These are phyloP conservation scores for Papilionanthe hybrid DNA, from an alignment of 116 monocot species.

Conservation along the genomic window DNA sequence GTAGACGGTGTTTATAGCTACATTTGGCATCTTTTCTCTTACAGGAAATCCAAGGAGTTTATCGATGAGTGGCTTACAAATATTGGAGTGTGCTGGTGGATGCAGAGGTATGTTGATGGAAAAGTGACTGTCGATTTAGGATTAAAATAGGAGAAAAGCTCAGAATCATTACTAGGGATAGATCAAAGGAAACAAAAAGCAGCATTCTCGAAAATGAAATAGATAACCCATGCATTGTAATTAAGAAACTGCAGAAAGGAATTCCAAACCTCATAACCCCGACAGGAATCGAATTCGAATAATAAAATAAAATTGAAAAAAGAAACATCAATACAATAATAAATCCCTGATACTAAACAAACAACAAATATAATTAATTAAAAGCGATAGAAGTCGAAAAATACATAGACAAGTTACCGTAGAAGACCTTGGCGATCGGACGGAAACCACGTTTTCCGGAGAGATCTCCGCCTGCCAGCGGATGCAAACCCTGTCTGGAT, in stretches of 20 bases:
- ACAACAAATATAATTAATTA: not conserved
- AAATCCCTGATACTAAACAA: too few relatives aligned
- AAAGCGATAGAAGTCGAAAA: not conserved
- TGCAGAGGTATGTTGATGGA: not conserved
- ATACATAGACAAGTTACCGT: constrained; percentile 36
- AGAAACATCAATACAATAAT: too few relatives aligned
- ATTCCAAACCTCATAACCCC: not conserved
- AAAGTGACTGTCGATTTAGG: not conserved
- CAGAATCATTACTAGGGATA: not conserved
- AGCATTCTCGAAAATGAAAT: not conserved
- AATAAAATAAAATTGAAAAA: too few relatives aligned
- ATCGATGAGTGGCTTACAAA: too few relatives aligned
- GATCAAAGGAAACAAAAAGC: not conserved
- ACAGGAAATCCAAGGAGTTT: too few relatives aligned
- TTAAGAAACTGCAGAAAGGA: not conserved
- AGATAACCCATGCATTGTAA: not conserved
- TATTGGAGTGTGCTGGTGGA: too few relatives aligned
- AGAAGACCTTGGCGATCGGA: constrained; percentile 66
- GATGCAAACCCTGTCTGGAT: constrained; percentile 90
- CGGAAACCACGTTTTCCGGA: constrained; percentile 92
- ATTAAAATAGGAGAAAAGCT: not conserved
- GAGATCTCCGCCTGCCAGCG: constrained; percentile 46
- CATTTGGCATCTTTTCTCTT: too few relatives aligned
- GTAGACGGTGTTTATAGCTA: too few relatives aligned
- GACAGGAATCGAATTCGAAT: not conserved